Evolutionary conservation across 768 basidiomycete genomes (phyloP), one percentile per base, ranked within the genome.

Genomic region (Russula ochroleuca): DNA sequence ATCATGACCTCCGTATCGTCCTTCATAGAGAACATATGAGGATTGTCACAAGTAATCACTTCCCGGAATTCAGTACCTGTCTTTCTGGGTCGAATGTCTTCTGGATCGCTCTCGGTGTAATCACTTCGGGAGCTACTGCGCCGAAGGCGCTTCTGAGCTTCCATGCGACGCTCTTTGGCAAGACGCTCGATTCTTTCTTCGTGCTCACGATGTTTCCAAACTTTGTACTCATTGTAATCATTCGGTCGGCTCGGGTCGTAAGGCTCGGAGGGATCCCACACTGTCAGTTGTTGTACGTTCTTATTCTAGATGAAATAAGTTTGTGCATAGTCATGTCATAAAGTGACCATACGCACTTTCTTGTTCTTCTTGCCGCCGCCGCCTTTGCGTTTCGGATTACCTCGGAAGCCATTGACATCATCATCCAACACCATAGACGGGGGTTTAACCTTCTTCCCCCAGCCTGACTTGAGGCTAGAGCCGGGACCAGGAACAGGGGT

Each of bases 381-480:
- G 65, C 80, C 79, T 66, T 78, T 84, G 63, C 81, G 84, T 59
- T 82, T 84, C 51, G 81, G 77, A 13, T 79, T 78, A 14, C 80
- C 70, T 69, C 84, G 88, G 74, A 88, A 94, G 1, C 92, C 92
- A 62, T 94, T 94, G 66, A 94, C 79, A 65, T 94, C 90, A 64
- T 94, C 92, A 64, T 94, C 92, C 11, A 94, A 81, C 23, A 93
- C 79, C 90, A 94, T 93, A 0, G 89, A 89, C 3, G 92, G 92
- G 17, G 92, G 92, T 69, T 92, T 92, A 71, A 93, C 86, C 72
- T 92, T 92, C 75, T 87, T 90, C 48, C 88, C 88, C 92, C 92
- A 92, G 68, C 86, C 85, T 67, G 54, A 75, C 70, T 67, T 78
- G 73, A 19, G 79, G 75, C 68, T 79, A 75, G n/a, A 76, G 56